Conservation (phyloP, 495 filamentous ascomycete genomes). For the Aspergillus nidulans region DNA sequence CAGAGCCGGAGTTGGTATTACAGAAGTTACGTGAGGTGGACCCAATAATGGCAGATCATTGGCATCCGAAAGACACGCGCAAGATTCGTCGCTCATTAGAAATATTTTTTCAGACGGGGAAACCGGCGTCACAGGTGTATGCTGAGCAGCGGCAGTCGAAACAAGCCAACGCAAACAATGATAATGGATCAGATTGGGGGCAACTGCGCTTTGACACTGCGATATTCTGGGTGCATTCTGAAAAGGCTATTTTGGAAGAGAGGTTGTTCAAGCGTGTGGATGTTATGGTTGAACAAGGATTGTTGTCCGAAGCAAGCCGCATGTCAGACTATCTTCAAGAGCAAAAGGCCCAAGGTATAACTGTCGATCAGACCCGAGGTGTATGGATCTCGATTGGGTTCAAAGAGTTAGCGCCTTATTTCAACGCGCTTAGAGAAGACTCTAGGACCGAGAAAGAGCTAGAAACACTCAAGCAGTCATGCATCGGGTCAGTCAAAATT, state of each 20-base stretch:
- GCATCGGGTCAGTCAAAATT: slow-evolving; percentile 59
- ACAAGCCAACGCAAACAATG: slow-evolving; percentile 16
- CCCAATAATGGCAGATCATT: slow-evolving; percentile 80
- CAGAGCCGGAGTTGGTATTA: slow-evolving; percentile 63
- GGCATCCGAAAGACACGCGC: slow-evolving; percentile 89
- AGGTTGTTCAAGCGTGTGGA: slow-evolving; percentile 75
- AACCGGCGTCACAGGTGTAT: slow-evolving; percentile 82
- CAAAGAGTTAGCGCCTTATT: slow-evolving; percentile 77
- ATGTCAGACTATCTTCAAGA: slow-evolving; percentile 53
- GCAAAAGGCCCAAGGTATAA: slow-evolving; percentile 43
- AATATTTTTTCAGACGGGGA: slow-evolving; percentile 78
- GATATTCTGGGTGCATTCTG: slow-evolving; percentile 84
- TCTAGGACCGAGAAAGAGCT: slow-evolving; percentile 35
- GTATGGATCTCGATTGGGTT: slow-evolving; percentile 97
- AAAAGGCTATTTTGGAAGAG: slow-evolving; percentile 56
- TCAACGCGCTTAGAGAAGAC: slow-evolving; percentile 45
- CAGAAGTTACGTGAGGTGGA: slow-evolving; percentile 73
- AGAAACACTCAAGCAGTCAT: slow-evolving; percentile 35
- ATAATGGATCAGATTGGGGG: slow-evolving; percentile 18
- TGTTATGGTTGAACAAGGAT: slow-evolving; percentile 72
- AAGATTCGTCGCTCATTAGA: slow-evolving; percentile 89
- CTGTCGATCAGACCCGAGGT: slow-evolving; percentile 67
- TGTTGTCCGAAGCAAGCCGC: slow-evolving; percentile 62
- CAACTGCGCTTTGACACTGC: slow-evolving; percentile 54
- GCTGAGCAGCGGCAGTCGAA: slow-evolving; percentile 56